phyloP scores from a whole-genome alignment of 2,329 filamentous ascomycete species.

The Aspergillus viridinutans region DNA sequence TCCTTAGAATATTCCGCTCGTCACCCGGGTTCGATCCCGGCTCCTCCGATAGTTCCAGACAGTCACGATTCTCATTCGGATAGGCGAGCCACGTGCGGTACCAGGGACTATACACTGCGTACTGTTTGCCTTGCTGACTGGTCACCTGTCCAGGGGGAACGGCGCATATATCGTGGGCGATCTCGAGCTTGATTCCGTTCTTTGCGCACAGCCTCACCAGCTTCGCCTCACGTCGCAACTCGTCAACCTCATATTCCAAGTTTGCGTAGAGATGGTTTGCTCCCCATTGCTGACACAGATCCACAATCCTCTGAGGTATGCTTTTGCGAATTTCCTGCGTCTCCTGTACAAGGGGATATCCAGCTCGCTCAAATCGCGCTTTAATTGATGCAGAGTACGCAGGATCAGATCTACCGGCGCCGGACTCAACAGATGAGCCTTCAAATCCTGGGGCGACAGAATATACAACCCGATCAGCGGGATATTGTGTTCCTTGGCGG shows the following conservation, averaged over 20 bases:
- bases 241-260: constrained; percentile 88
- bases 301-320: constrained; percentile 58
- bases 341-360: constrained; percentile 73
- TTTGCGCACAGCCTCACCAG: constrained; percentile 60
- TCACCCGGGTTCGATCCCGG: constrained; percentile 53
- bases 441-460: constrained; percentile 76
- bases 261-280: constrained; percentile 75
- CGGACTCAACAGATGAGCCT: constrained; percentile 71
- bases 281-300: constrained; percentile 67
- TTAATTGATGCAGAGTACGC: constrained; percentile 64
- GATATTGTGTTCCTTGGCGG: constrained; percentile 63
- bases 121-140: constrained; percentile 69
- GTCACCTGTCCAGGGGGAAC: constrained; percentile 67
- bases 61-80: constrained; percentile 63
- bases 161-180: constrained; percentile 76
- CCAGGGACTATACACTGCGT: constrained; percentile 82
- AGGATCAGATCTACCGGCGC: constrained; percentile 76
- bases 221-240: constrained; percentile 70
- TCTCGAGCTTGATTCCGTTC: constrained; percentile 64
- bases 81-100: constrained; percentile 71
- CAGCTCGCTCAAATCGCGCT: constrained; percentile 61
- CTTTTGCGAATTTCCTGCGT: constrained; percentile 62
- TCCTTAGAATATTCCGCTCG: constrained; percentile 46
- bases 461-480: constrained; percentile 75
- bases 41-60: constrained; percentile 59